A percentile compares a stretch with the other conserved stretches of the same genome.
Evolutionary conservation across 2,329 filamentous ascomycete genomes (phyloP).

Genomic region (Colletotrichum lentis): DNA sequence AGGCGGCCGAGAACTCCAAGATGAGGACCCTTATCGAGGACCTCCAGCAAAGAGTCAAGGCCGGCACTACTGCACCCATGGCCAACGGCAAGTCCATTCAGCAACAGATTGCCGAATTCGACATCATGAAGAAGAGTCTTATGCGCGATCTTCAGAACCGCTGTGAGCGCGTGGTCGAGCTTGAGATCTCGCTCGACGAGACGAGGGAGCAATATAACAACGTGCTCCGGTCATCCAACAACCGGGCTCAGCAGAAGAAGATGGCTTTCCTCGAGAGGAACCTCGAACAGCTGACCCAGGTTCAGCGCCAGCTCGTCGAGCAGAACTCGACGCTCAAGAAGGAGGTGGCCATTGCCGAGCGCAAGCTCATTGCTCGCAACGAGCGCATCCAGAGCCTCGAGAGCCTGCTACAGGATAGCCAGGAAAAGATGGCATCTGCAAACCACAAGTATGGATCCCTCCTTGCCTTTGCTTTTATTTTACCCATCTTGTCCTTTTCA

Average conservation of each 20-base stretch:
- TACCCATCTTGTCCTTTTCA: neutral
- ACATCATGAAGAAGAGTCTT: conserved; percentile 99
- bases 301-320: conserved; percentile 96
- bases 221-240: conserved; percentile 94
- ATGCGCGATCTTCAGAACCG: conserved; percentile 99
- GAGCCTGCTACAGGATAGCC: conserved; percentile 90
- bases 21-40: conserved; percentile 84
- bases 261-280: conserved; percentile 99
- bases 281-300: conserved; percentile 95
- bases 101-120: conserved; percentile 98
- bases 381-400: conserved; percentile 96
- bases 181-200: conserved; percentile 97
- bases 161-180: conserved; percentile 96
- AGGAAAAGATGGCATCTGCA: conserved; percentile 96
- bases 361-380: conserved; percentile 94
- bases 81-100: conserved; percentile 89
- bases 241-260: conserved; percentile 99
- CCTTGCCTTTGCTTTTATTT: neutral
- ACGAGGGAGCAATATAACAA: conserved; percentile 99
- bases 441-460: conserved; percentile 82
- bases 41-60: conserved; percentile 77
- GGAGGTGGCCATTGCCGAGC: conserved; percentile 97
- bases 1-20: conserved; percentile 81
- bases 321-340: conserved; percentile 98
- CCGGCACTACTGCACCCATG: conserved; percentile 65